phyloP scores from a whole-genome alignment of 352 stramenopile species.

The Blastocystis hominis region DNA sequence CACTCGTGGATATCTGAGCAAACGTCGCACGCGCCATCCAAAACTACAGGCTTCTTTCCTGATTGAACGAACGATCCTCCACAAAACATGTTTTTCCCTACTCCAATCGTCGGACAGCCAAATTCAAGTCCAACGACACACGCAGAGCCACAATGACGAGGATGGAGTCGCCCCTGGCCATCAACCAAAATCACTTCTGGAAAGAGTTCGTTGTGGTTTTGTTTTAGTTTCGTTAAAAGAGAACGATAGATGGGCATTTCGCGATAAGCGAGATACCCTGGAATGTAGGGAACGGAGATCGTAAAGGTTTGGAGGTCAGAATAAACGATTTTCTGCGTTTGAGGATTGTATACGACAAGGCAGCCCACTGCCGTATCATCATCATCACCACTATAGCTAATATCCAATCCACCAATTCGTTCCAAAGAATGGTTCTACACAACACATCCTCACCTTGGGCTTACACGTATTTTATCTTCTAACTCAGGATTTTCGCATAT shows the following conservation, averaged over 20 bases:
- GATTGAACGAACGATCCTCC: neutral
- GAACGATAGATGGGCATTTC: neutral
- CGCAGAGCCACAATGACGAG: neutral
- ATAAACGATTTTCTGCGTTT: neutral
- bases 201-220: neutral
- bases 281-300: neutral
- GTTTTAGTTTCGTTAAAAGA: neutral
- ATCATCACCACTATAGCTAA: neutral
- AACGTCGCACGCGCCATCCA: neutral
- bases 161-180: neutral
- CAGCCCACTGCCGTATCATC: neutral
- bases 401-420: neutral
- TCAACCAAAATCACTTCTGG: neutral
- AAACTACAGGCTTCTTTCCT: neutral
- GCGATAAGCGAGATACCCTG: neutral
- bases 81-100: neutral
- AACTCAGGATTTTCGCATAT: too few species aligned
- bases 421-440: neutral
- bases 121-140: neutral
- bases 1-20: neutral
- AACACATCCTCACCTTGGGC: too few species aligned
- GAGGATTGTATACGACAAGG: neutral
- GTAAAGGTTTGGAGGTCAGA: neutral
- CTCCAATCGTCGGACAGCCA: neutral
- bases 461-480: too few species aligned